These are phyloP conservation scores for Pseudocercospora macadamiae DNA, from an alignment of 2,329 filamentous ascomycete genomes.

Conservation along the genomic window DNA sequence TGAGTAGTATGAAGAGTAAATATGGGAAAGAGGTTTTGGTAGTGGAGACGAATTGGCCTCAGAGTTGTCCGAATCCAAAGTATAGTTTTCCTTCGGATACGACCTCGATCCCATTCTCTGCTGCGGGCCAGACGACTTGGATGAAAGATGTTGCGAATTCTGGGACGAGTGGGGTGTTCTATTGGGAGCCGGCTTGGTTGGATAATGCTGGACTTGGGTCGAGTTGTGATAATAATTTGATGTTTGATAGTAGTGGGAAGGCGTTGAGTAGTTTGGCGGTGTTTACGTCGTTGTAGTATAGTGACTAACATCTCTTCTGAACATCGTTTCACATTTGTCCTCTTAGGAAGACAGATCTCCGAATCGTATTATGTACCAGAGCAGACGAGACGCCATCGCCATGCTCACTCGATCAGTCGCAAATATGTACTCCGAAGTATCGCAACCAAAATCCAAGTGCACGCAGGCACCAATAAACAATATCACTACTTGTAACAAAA, in stretches of 20 bases:
- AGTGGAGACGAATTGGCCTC: constrained; percentile 39
- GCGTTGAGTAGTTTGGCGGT: constrained; percentile 25
- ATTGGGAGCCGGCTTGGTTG: constrained; percentile 40
- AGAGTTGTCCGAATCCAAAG: constrained; percentile 31
- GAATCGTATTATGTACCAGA: constrained; percentile 4
- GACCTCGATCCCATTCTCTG: constrained; percentile 31
- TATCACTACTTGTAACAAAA: neutral
- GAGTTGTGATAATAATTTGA: constrained; percentile 34
- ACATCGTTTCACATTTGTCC: neutral
- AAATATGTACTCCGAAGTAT: neutral
- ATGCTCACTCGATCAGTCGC: too few relatives aligned
- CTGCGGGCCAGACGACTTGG: constrained; percentile 35
- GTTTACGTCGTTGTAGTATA: constrained; percentile 6
- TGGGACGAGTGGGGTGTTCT: constrained; percentile 37
- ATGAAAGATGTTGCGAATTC: constrained; percentile 31
- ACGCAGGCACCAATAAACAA: neutral
- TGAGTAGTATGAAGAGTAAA: constrained; percentile 26
- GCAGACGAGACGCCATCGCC: neutral
- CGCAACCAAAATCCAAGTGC: neutral
- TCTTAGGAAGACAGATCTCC: too few relatives aligned
- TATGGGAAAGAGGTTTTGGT: constrained; percentile 36
- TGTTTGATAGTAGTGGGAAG: constrained; percentile 38
- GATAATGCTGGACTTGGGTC: constrained; percentile 35
- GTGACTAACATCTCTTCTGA: neutral
- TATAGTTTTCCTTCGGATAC: constrained; percentile 31